Conservation (phyloP, 108 stramenopile genomes). For the Craspedostauros australis region DNA sequence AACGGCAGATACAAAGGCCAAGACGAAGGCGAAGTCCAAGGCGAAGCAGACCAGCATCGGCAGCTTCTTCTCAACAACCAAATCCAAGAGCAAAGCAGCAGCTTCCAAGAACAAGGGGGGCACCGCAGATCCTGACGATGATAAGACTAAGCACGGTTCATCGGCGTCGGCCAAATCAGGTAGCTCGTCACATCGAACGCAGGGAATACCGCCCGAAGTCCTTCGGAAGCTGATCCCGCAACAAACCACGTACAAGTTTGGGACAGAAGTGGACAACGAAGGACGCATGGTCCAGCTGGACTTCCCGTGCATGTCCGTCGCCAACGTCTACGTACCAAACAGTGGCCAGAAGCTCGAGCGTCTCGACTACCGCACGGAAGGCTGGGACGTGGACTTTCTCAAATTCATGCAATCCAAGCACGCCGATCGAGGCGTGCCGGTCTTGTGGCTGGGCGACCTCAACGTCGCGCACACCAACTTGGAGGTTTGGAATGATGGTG, state of each 20-base stretch:
- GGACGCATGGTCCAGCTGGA: slow-evolving; percentile 89
- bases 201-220: too few species aligned
- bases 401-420: slow-evolving; percentile 55
- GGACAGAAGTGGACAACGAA: slow-evolving; percentile 75
- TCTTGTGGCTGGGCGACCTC: slow-evolving; percentile 89
- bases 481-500: slow-evolving; percentile 91
- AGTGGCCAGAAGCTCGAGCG: slow-evolving; percentile 93
- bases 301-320: slow-evolving; percentile 81
- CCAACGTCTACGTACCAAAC: slow-evolving; percentile 96
- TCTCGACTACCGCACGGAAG: slow-evolving; percentile 84
- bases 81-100: background rate
- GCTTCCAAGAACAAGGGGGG: slow-evolving; percentile 3
- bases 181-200: too few species aligned
- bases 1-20: slow-evolving; percentile 17
- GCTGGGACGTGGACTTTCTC: slow-evolving; percentile 91
- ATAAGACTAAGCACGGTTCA: too few species aligned
- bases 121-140: too few species aligned
- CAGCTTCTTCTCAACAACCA: slow-evolving; percentile 51
- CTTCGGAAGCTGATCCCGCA: slow-evolving; percentile 46
- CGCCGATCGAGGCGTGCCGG: slow-evolving; percentile 56
- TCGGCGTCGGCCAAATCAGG: too few species aligned
- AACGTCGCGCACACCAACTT: slow-evolving; percentile 84
- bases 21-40: slow-evolving; percentile 16
- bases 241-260: slow-evolving; percentile 41
- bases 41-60: slow-evolving; percentile 69